A percentile compares a stretch with the other conserved stretches of the same genome.
Conservation (phyloP, 2,329 filamentous ascomycete genomes). For the Fusarium temperatum region DNA sequence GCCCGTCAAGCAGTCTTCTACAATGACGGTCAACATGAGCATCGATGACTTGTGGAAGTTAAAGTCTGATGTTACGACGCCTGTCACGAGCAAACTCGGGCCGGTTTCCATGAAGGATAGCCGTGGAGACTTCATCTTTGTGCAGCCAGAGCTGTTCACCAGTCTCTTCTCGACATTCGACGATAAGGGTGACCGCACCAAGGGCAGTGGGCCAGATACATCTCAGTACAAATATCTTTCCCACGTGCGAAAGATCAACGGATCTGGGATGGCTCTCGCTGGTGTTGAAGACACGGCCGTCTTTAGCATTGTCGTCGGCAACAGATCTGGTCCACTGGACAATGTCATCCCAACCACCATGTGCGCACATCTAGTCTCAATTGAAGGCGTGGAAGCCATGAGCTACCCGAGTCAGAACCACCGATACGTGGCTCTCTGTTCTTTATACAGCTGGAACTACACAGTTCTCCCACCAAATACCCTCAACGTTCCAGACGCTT, state of each 20-base stretch:
- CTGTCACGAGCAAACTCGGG: not conserved
- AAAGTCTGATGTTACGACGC: not conserved
- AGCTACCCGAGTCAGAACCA: slow-evolving; percentile 10
- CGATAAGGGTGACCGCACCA: not conserved
- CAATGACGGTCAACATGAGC: slow-evolving; percentile 25
- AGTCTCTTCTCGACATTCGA: slow-evolving; percentile 34
- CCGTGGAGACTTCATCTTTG: slow-evolving; percentile 45
- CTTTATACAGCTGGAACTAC: slow-evolving; percentile 54
- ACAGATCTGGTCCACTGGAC: slow-evolving; percentile 46
- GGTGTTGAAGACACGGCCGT: slow-evolving; percentile 43
- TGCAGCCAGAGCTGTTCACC: slow-evolving; percentile 39
- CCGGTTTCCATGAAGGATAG: not conserved
- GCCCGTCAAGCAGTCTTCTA: not conserved
- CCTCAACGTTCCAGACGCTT: slow-evolving; percentile 47
- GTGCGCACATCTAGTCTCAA: slow-evolving; percentile 50
- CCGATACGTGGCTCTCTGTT: slow-evolving; percentile 46
- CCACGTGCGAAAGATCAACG: slow-evolving; percentile 54
- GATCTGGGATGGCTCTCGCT: slow-evolving; percentile 48
- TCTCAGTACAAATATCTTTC: slow-evolving; percentile 46
- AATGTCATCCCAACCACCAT: slow-evolving; percentile 39
- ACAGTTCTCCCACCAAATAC: slow-evolving; percentile 45
- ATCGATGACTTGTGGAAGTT: not conserved
- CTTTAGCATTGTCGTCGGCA: slow-evolving; percentile 49
- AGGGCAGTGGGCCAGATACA: slow-evolving; percentile 14
- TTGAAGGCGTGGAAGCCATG: slow-evolving; percentile 49